Evolutionary conservation across 2,329 filamentous ascomycete genomes (phyloP).

Genomic region (Ceratocystis huliohia): DNA sequence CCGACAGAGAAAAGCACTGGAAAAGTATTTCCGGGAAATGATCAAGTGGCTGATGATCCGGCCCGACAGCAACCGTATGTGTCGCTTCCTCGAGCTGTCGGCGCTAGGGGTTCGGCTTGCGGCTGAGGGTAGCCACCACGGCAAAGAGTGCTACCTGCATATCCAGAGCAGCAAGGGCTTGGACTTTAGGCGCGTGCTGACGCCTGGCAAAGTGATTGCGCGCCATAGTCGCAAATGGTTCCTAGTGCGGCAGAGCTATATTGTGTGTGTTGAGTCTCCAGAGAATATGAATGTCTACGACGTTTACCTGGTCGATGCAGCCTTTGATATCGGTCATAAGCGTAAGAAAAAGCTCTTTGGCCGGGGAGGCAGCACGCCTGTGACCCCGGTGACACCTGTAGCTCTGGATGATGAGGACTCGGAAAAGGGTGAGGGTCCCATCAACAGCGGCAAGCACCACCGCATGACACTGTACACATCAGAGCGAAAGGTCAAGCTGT

Average conservation of each 20-base stretch:
- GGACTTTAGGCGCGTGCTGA: constrained; percentile 70
- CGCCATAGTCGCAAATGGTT: constrained; percentile 95
- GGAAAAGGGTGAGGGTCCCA: constrained; percentile 20
- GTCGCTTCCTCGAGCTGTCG: constrained; percentile 90
- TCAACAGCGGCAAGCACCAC: constrained; percentile 50
- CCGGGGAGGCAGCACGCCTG: constrained; percentile 26
- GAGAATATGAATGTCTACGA: constrained; percentile 99
- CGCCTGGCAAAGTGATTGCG: constrained; percentile 63
- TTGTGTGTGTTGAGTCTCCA: constrained; percentile 95
- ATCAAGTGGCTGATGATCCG: constrained; percentile 95
- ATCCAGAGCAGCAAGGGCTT: constrained; percentile 85
- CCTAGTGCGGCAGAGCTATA: constrained; percentile 90
- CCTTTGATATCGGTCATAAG: constrained; percentile 72
- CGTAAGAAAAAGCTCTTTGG: constrained; percentile 43
- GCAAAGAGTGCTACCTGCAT: constrained; percentile 87
- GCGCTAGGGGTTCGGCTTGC: constrained; percentile 86
- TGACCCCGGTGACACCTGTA: constrained; percentile 15
- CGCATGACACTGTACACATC: constrained; percentile 79
- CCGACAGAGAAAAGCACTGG: constrained; percentile 70
- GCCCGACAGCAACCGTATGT: constrained; percentile 86
- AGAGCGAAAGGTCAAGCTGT: constrained; percentile 80
- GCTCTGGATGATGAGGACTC: constrained; percentile 19
- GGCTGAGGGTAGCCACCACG: constrained; percentile 91
- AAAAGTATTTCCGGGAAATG: constrained; percentile 84
- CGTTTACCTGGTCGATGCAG: constrained; percentile 88